Evolutionary conservation across 2,329 filamentous ascomycete species (phyloP), one percentile per base, ranked within the genome.

Genomic region (Trichoderma atroviride): DNA sequence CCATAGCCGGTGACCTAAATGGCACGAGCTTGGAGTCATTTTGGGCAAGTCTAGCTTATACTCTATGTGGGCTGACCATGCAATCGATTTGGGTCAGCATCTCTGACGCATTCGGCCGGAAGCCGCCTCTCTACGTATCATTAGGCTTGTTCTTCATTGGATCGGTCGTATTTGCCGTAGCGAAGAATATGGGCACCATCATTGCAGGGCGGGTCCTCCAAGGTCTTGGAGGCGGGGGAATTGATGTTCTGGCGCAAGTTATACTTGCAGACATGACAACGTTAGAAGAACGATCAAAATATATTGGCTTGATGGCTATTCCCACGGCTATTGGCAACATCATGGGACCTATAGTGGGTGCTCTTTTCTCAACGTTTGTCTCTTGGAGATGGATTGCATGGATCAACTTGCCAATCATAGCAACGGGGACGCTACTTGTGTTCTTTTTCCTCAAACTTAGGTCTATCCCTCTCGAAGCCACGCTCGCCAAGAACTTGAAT

Each of bases 1-100:
- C 71, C 10, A 86, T 88, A 69, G 82, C 86, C 13, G 72, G 78
- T n/a, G 83, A 84, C 35, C 79, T 89, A 5, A 72, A 81, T 43
- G 86, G 86, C 27, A 83, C 83, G 0, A 85, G 85, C 3, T 84
- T 88, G 47, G 83, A 91, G 78, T 87, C 88, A 0, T 92, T 92
- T 74, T 92, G 89, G 90, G 85, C 88, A 5, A 90, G 89, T 2
- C 91, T 89, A 4, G 88, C 88, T 14, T 92, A 90, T 72, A 81
- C 92, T 3, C 83, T 92, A 9, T 87, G 88, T 6, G 87, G 86
- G 65, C 88, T 89, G 2, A 84, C 88, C 27, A 83, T 87, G 64
- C 85, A 88, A 73, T 87, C 86, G 7, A 76, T 76, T 4, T 70
- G 81, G 16, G 76, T 78, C 14, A 74, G 74, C 0, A 70, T 79